These are phyloP conservation scores for Turnera subulata DNA, from an alignment of 345 rosid species.

Conservation along the genomic window DNA sequence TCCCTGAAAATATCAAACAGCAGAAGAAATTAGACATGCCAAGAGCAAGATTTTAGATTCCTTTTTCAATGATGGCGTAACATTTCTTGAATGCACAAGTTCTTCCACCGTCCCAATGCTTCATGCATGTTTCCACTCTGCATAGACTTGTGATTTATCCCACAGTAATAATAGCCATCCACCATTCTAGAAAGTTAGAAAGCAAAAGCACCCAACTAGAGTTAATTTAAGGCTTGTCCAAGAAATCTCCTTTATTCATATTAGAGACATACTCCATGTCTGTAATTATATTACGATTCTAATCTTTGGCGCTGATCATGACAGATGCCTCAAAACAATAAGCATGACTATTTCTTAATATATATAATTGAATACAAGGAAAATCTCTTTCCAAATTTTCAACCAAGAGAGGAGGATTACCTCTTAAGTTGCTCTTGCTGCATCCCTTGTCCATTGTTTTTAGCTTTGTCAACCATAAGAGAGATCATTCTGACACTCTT, in stretches of 20 bases:
- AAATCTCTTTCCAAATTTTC: neutral
- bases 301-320: neutral
- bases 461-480: slow-evolving; percentile 29
- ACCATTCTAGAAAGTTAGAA: neutral
- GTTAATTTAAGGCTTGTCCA: slow-evolving; percentile 3
- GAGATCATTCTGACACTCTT: slow-evolving; percentile 29
- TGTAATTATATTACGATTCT: neutral
- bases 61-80: neutral
- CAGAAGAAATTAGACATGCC: slow-evolving; percentile 11
- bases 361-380: neutral
- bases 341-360: neutral
- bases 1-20: slow-evolving; percentile 55
- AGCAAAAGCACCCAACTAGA: neutral
- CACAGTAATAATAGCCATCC: neutral
- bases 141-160: neutral
- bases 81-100: neutral
- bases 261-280: neutral
- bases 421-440: slow-evolving; percentile 62
- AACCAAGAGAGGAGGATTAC: slow-evolving; percentile 26
- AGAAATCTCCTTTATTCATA: neutral
- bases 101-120: neutral
- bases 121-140: neutral
- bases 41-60: neutral
- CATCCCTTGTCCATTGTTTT: slow-evolving; percentile 40
- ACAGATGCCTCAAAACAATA: neutral